Percentiles rank a stretch among this genome's conserved stretches.
phyloP scores from a whole-genome alignment of 768 basidiomycete species.

The Leccinellum rugosiceps region DNA sequence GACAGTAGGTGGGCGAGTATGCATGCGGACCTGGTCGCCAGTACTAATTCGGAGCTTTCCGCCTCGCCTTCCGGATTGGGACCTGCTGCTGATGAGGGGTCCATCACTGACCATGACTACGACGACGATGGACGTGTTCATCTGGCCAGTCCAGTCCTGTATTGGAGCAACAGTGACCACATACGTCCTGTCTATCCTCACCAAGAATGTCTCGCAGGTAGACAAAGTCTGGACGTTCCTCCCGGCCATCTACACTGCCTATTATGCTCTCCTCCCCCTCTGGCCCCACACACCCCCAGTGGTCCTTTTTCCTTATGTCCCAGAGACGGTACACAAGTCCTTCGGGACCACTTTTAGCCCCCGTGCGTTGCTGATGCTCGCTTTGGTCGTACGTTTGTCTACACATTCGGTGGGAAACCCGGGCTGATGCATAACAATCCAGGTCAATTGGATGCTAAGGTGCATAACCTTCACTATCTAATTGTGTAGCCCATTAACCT shows the following conservation, averaged over 20 bases:
- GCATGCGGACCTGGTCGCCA: too few species aligned
- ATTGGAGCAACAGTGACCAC: constrained; percentile 42
- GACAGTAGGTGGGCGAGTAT: too few species aligned
- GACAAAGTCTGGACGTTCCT: constrained; percentile 81
- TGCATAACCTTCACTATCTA: constrained; percentile 14
- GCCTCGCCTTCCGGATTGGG: too few species aligned
- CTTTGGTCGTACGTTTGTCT: constrained; percentile 46
- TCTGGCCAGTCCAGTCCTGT: constrained; percentile 67
- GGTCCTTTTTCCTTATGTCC: constrained; percentile 53
- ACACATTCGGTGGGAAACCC: background rate
- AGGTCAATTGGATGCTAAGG: constrained; percentile 63
- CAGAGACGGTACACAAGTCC: constrained; percentile 37
- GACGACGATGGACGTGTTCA: constrained; percentile 29
- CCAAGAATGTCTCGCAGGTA: constrained; percentile 82
- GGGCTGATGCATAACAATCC: background rate
- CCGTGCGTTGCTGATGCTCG: constrained; percentile 73
- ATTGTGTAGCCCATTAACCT: constrained; percentile 23
- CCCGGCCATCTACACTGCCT: constrained; percentile 79
- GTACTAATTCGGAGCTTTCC: too few species aligned
- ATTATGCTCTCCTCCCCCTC: constrained; percentile 75
- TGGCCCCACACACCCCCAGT: constrained; percentile 38
- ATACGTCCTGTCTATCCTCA: constrained; percentile 62
- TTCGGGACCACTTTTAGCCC: constrained; percentile 55
- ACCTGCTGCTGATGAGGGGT: too few species aligned
- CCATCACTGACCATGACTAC: background rate